Evolutionary conservation across 148 eudicot genomes (phyloP), one percentile per base, ranked within the genome.

Genomic region (Arctostaphylos glauca): DNA sequence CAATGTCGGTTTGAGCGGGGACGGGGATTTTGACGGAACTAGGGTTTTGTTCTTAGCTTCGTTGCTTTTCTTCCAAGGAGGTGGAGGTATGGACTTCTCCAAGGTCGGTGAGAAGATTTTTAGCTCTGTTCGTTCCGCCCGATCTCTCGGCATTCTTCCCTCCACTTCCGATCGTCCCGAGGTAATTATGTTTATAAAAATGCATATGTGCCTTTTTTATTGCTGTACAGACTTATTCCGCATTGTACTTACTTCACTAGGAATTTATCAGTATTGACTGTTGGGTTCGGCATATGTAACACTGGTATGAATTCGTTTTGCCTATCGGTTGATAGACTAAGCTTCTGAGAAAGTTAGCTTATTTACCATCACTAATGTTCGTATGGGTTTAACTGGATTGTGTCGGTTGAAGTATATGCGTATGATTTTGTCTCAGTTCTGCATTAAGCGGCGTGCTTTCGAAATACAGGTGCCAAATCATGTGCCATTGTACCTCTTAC

Each of bases 81-180:
- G 90, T 12, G 89, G 88, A 81, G 85, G 88, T 66, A 96, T 96
- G 99, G 99, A 96, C 90, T 90, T 93, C 54, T 93, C 97, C 16
- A 94, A 91, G 87, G 95, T 96, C 55, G 98, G 98, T 3, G 93
- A 92, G 90, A 94, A 87, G 86, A 87, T 96, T 50, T 88, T 96
- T 75, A 92, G 92, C 74, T 93, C 99, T 23, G 99, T 96, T 81
- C 96, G 98, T 38, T 92, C 98, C 49, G 98, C 97, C 58, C 87
- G 95, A 21, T 91, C 98, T 44, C 90, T 94, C 43, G 95, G 95
- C 60, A 86, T 96, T 48, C 94, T 96, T 44, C 97, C 98, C 70
- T 80, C 94, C 19, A 49, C 92, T 49, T 90, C 96, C 46, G 94
- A 94, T 91, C 99, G 97, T 12, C 99, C 98, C 38, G 97, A 96